Percentiles rank a stretch among this genome's conserved stretches.
These are phyloP conservation scores for Chrysanthemum lavandulifolium DNA, from an alignment of 129 eudicot species.

Conservation along the genomic window DNA sequence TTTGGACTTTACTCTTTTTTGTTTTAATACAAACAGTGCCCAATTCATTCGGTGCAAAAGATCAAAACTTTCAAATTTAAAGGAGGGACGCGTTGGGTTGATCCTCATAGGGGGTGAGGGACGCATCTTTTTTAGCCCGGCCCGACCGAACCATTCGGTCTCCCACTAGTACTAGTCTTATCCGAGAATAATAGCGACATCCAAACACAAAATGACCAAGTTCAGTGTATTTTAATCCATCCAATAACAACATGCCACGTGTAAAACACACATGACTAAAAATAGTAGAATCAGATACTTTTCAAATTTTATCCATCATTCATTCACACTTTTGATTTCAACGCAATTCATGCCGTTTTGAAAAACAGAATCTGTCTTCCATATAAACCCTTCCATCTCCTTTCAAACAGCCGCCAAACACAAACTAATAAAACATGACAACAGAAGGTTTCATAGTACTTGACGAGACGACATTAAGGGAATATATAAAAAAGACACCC, in stretches of 20 bases:
- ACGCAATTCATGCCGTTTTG: conserved; percentile 29
- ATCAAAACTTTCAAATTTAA: too few relatives aligned
- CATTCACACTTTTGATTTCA: not conserved
- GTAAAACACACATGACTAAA: not conserved
- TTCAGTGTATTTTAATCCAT: conserved; percentile 8
- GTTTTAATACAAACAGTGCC: too few relatives aligned
- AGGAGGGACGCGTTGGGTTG: too few relatives aligned
- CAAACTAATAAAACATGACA: conserved; percentile 31
- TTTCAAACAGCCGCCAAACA: not conserved
- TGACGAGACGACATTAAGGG: conserved; percentile 66
- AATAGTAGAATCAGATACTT: not conserved
- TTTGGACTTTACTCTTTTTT: too few relatives aligned
- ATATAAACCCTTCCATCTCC: conserved; percentile 12
- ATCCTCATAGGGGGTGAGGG: too few relatives aligned
- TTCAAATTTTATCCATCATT: not conserved
- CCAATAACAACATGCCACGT: not conserved
- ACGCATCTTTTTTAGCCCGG: too few relatives aligned
- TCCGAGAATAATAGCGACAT: too few relatives aligned
- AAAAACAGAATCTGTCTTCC: not conserved
- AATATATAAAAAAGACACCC: conserved; percentile 79
- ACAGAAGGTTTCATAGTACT: conserved; percentile 54
- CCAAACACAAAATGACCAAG: conserved; percentile 9
- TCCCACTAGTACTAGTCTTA: too few relatives aligned
- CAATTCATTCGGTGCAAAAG: too few relatives aligned
- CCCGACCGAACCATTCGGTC: too few relatives aligned